Conservation (phyloP, 148 eudicot genomes). For the Amaranthus hypochondriacus region DNA sequence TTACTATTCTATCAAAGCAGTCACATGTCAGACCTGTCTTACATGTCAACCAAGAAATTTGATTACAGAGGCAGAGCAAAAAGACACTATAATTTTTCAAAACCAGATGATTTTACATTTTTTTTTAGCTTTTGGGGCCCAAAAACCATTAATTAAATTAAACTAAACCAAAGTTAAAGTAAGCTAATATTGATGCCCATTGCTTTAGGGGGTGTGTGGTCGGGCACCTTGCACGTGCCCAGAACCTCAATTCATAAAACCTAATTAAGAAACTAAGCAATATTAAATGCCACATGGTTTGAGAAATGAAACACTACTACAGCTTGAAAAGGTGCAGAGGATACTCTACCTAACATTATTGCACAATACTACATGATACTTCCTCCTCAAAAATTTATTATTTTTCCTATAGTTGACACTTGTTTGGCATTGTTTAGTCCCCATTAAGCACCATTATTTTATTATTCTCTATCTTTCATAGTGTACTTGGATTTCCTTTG, state of each 20-base stretch:
- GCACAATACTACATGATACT: neutral
- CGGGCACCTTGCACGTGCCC: too few species aligned
- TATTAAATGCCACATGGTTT: neutral
- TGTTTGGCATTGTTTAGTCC: neutral
- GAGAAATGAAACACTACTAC: too few species aligned
- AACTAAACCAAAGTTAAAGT: too few species aligned
- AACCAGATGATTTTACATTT: too few species aligned
- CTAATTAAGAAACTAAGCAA: too few species aligned
- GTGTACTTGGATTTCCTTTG: neutral
- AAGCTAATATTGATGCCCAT: too few species aligned
- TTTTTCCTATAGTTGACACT: too few species aligned
- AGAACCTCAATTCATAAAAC: neutral
- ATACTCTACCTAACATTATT: neutral
- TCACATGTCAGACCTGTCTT: neutral
- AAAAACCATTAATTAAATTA: too few species aligned
- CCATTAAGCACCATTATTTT: neutral
- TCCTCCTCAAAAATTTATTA: neutral
- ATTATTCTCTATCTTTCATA: neutral
- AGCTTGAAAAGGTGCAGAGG: neutral
- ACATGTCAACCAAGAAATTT: neutral
- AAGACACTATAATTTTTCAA: too few species aligned
- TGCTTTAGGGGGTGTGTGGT: too few species aligned
- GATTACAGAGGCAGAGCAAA: neutral
- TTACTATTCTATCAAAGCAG: neutral
- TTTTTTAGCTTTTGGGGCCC: too few species aligned